phyloP scores from a whole-genome alignment of 371 early-diverging fungal genomes.

The Mucor lusitanicus region DNA sequence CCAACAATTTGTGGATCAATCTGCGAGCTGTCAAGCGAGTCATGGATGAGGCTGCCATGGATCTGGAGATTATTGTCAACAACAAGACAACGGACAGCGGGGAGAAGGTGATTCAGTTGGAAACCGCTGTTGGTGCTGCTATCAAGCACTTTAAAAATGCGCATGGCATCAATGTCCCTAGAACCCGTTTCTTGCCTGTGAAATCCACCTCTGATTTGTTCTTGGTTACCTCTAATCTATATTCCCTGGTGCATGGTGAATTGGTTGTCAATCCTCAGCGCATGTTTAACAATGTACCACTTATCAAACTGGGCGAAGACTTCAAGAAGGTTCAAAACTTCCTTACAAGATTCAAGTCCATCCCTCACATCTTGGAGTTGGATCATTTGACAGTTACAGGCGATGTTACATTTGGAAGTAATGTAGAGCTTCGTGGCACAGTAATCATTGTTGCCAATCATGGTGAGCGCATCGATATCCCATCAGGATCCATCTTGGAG shows the following conservation, averaged over 20 bases:
- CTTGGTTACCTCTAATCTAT: constrained; percentile 95
- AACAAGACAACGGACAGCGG: constrained; percentile 87
- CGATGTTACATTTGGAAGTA: constrained; percentile 97
- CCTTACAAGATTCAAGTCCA: constrained; percentile 82
- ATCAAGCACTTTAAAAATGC: constrained; percentile 98
- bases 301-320: constrained; percentile 97
- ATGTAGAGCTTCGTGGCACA: constrained; percentile 94
- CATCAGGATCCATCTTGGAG: constrained; percentile 96
- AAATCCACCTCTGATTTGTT: constrained; percentile 99
- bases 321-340: constrained; percentile 92
- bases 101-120: constrained; percentile 98
- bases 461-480: constrained; percentile 95
- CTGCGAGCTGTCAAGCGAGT: constrained; percentile 95
- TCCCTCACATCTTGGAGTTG: constrained; percentile 96
- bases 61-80: constrained; percentile 98
- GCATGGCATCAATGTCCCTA: constrained; percentile 98
- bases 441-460: constrained; percentile 99
- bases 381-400: constrained; percentile 99
- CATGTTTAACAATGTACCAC: constrained; percentile 89
- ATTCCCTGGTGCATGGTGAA: constrained; percentile 91
- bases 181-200: constrained; percentile 98
- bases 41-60: constrained; percentile 79
- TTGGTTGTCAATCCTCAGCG: constrained; percentile 92
- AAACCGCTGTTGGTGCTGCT: constrained; percentile 99
- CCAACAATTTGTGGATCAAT: constrained; percentile 99